Evolutionary conservation across 2,329 filamentous ascomycete genomes (phyloP).

Genomic region (Cladosporium velox): DNA sequence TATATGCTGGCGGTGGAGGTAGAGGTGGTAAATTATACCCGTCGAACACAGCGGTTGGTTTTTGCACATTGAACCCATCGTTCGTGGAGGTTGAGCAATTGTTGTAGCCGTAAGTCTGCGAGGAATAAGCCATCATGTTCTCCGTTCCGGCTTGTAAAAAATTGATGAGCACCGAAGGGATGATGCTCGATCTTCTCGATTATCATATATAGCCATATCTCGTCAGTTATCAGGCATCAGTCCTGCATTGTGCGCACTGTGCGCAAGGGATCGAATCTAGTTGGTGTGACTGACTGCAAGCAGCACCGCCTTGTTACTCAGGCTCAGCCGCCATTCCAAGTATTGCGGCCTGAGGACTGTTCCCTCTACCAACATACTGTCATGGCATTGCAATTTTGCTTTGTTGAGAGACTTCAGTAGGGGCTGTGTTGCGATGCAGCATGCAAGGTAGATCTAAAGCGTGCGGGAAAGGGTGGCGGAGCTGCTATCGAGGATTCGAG

Average conservation of each 20-base stretch:
- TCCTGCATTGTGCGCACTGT: neutral
- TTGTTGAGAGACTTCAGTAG: neutral
- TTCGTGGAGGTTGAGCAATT: neutral
- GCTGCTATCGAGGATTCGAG: neutral
- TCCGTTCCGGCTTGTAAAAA: neutral
- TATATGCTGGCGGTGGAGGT: neutral
- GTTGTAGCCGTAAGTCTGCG: neutral
- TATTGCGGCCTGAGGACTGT: neutral
- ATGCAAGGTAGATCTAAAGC: neutral
- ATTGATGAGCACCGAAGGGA: neutral
- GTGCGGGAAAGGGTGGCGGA: neutral
- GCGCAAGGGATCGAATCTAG: neutral
- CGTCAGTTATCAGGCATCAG: no score
- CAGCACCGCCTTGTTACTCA: neutral
- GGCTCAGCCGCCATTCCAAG: neutral
- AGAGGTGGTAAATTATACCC: neutral
- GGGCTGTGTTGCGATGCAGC: neutral
- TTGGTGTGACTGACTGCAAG: neutral
- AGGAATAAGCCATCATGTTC: neutral
- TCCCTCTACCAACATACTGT: neutral
- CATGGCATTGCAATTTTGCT: neutral
- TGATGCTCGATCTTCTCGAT: neutral
- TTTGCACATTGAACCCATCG: neutral
- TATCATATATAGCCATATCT: neutral
- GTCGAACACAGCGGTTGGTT: neutral